Conservation (phyloP, 495 filamentous ascomycete species). For the Neurospora sp. region DNA sequence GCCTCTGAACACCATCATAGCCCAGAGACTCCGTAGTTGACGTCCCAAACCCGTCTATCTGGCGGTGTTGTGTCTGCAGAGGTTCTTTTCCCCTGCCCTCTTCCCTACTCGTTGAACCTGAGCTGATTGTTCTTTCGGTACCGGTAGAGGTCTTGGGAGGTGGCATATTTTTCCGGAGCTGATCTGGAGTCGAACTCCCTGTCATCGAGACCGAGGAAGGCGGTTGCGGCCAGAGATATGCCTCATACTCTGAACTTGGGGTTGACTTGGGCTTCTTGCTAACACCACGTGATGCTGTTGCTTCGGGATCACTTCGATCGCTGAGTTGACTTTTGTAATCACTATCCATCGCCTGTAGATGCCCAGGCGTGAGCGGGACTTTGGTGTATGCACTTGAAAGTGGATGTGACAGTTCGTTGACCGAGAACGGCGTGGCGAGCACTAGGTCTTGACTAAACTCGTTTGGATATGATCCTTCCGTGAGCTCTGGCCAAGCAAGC, state of each 20-base stretch:
- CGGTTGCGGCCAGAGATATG: neutral
- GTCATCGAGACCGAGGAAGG: neutral
- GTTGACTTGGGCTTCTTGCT: constrained; percentile 7
- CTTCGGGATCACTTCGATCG: constrained; percentile 9
- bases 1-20: neutral
- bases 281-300: constrained; percentile 22
- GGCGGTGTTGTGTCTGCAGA: neutral
- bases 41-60: neutral
- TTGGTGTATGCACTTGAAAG: neutral
- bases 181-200: neutral
- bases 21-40: neutral
- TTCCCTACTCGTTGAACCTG: constrained; percentile 1
- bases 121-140: constrained; percentile 4
- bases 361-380: neutral
- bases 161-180: neutral
- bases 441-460: neutral
- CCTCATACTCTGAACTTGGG: neutral
- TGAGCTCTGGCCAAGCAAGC: neutral
- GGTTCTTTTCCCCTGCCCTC: neutral
- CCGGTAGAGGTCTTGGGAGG: neutral
- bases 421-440: neutral
- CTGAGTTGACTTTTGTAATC: neutral
- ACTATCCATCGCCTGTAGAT: constrained; percentile 16
- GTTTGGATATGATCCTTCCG: neutral
- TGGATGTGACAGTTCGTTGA: neutral